Evolutionary conservation across 768 basidiomycete genomes (phyloP).

Genomic region (Hemileccinum impolitum): DNA sequence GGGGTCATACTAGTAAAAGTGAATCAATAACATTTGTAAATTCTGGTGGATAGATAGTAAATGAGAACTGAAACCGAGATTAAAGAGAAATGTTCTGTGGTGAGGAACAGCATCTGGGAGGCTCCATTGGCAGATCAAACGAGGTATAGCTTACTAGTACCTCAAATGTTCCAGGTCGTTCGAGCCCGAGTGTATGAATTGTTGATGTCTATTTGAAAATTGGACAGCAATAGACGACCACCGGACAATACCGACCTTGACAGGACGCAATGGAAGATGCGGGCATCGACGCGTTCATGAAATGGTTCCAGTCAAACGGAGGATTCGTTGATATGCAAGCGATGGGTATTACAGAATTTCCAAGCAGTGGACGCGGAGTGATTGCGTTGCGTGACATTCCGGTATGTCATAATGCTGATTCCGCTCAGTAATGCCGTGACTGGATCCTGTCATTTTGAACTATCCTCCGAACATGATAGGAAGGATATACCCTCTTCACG

Average conservation of each 20-base stretch:
- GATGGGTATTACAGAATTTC: conserved; percentile 44
- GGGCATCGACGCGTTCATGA: conserved; percentile 36
- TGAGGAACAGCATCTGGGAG: too few relatives aligned
- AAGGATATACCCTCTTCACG: conserved; percentile 73
- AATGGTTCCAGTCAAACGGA: conserved; percentile 57
- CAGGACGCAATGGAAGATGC: background rate
- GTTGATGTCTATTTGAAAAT: conserved; percentile 7
- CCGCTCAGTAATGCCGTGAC: background rate
- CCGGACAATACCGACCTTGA: background rate
- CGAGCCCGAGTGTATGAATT: background rate
- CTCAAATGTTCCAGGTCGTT: too few relatives aligned
- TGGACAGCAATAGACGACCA: background rate
- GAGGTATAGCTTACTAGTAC: too few relatives aligned
- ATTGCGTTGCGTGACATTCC: conserved; percentile 72
- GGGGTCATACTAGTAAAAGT: too few relatives aligned
- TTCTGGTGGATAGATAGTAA: too few relatives aligned
- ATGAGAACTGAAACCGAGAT: too few relatives aligned
- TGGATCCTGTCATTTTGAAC: background rate
- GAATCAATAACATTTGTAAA: too few relatives aligned
- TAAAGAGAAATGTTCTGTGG: too few relatives aligned
- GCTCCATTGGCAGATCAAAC: too few relatives aligned
- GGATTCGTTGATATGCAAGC: conserved; percentile 46
- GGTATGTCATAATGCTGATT: conserved; percentile 37
- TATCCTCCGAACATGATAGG: conserved; percentile 37
- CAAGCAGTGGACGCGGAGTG: conserved; percentile 68